Base-by-base conservation (phyloP, 495 filamentous ascomycete genomes). In the Cercophora samala region DNA sequence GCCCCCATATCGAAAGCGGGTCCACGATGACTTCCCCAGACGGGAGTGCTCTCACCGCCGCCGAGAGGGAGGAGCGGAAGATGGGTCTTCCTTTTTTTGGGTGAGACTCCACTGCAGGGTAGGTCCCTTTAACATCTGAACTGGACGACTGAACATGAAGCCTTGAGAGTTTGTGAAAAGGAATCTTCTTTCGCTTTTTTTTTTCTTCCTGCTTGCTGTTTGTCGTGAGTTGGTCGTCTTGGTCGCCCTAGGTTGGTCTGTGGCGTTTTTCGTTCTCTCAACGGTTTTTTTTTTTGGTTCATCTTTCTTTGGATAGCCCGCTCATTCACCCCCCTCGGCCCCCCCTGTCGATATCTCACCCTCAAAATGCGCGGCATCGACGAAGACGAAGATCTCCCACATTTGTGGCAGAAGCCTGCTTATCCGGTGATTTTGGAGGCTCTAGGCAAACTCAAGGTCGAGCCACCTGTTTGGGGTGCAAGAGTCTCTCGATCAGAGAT, bases 351-450 rank as follows among this genome's bases (percentile, higher is more conserved):
- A 18, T 53, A 17, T 29, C 25, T 13, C 24, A 25, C 23, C 15
- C 51, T 1, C n/a, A 68, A 65, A 2, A 73, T 67, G 67, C 64
- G 21, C 15, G 56, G 59, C n/a, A 52, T 52, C 13, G 46, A 26
- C 0, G 68, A 65, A 15, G 56, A 58, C 29, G 63, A 66, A 9
- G 76, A 79, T 19, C 77, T 82, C 26, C 77, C 80, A 17, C 81
- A 78, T 46, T 64, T 81, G 54, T 82, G 82, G 81, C 75, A 82
- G 74, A 81, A 77, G 67, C 82, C 82, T 24, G 60, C 77, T 15
- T 77, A 70, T 54, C 62, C 71, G 21, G 75, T 75, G 6, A 76
- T 84, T 24, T 61, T 82, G 8, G 63, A 61, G 3, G 75, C 72
- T 64, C 75, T 84, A 29, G 61, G 77, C n/a, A 69, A 64, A 11